Evolutionary conservation across 2,329 filamentous ascomycete species (phyloP).

Genomic region (Paramyrothecium sp.): DNA sequence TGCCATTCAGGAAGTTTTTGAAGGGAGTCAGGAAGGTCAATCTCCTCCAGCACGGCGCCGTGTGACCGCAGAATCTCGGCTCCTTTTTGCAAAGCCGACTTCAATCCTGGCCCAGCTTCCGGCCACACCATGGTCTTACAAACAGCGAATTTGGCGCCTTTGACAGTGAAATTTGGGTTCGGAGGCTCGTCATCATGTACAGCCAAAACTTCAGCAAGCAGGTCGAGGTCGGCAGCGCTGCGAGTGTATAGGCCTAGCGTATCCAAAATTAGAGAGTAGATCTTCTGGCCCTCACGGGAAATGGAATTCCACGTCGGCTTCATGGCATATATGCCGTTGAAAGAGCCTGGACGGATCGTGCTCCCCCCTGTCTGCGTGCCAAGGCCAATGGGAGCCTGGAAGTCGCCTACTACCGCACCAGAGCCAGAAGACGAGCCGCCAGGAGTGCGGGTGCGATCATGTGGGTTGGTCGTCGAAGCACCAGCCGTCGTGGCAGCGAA

Average conservation of each 20-base stretch:
- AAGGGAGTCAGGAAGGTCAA: slow-evolving; percentile 37
- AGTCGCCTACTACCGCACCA: slow-evolving; percentile 63
- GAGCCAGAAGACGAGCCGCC: slow-evolving; percentile 69
- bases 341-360: slow-evolving; percentile 62
- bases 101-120: slow-evolving; percentile 41
- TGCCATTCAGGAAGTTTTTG: neutral
- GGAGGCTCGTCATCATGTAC: slow-evolving; percentile 52
- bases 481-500: slow-evolving; percentile 58
- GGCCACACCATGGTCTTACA: slow-evolving; percentile 53
- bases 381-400: slow-evolving; percentile 58
- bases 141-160: slow-evolving; percentile 52
- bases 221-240: slow-evolving; percentile 54
- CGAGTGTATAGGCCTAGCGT: slow-evolving; percentile 62
- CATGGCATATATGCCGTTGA: slow-evolving; percentile 62
- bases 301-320: slow-evolving; percentile 67
- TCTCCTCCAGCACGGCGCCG: slow-evolving; percentile 55
- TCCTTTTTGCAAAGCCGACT: slow-evolving; percentile 38
- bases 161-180: slow-evolving; percentile 27
- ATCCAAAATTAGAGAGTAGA: slow-evolving; percentile 58
- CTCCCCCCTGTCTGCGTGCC: slow-evolving; percentile 68
- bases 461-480: slow-evolving; percentile 58
- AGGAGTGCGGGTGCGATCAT: slow-evolving; percentile 62
- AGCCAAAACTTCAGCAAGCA: slow-evolving; percentile 52
- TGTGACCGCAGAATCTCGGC: slow-evolving; percentile 35
- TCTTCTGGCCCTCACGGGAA: slow-evolving; percentile 59